phyloP scores from a whole-genome alignment of 257 asterid species.

The Petunia axillaris region DNA sequence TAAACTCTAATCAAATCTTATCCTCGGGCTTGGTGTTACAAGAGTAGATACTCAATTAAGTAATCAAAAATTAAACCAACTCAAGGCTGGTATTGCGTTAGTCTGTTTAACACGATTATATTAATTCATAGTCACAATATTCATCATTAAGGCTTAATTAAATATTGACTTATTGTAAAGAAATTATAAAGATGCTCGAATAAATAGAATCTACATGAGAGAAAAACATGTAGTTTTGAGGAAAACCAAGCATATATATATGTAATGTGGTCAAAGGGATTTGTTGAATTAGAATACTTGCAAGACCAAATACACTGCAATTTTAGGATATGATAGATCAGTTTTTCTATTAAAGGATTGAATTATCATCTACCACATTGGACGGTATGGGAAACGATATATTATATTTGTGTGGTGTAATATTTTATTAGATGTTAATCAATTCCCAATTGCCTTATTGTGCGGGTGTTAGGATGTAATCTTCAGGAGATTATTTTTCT shows the following conservation, averaged over 20 bases:
- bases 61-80: too few species aligned
- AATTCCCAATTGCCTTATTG: conserved; percentile 7
- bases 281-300: neutral
- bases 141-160: neutral
- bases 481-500: conserved; percentile 13
- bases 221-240: neutral
- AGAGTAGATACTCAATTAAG: neutral
- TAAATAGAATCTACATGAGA: conserved; percentile 23
- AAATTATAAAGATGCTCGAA: neutral
- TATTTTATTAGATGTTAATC: neutral
- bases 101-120: neutral
- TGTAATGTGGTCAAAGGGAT: conserved; percentile 23
- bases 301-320: conserved; percentile 35
- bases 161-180: neutral
- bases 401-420: neutral
- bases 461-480: neutral
- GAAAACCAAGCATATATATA: conserved; percentile 11
- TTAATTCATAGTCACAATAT: neutral
- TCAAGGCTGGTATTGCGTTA: neutral
- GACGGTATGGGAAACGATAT: neutral
- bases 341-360: neutral
- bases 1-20: too few species aligned
- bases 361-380: neutral
- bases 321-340: neutral
- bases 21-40: too few species aligned